Base-by-base conservation (phyloP, 495 filamentous ascomycete genomes). In the Aspergillus ostianus region DNA sequence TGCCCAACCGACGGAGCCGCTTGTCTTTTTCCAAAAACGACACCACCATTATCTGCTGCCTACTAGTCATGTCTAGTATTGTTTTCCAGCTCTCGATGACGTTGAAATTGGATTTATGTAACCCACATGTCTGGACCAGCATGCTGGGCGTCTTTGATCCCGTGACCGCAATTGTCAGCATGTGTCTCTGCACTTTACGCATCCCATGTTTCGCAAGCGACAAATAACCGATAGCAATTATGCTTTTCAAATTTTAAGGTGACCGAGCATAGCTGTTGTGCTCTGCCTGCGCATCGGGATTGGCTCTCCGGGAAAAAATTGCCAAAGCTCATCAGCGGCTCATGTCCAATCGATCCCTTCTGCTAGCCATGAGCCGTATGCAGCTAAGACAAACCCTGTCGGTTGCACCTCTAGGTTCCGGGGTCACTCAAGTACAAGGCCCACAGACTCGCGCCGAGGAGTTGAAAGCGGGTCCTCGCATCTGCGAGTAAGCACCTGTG, bases 41-140 rank as follows among this genome's bases (percentile, higher is more conserved):
- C 36, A 41, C 10, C 36, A 41, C 1, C 36, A 15, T 13, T 41
- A 41, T 15, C 15, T 10, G 13, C 36, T 41, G 36, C 12, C 13
- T 41, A 41, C 13, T 41, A 15, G 15, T 17, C 36, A 41, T 41
- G 36, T 10, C 36, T 41, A 41, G 10, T 41, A 17, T 41, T 15
- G 36, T 58, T 21, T 29, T 15, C 6, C 26, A 13, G 13, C 51
- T 54, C 53, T 53, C 58, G 54, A 59, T 61, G 74, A 80, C 74
- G 76, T 78, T 77, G 67, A 67, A 77, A 70, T 80, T 78, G 73
- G 58, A 76, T 77, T 76, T 50, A 49, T 53, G 32, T 56, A 71
- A 72, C 75, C 75, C 76, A 73, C 73, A 69, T 76, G 66, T 67
- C 70, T 55, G 66, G 66, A 73, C 72, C 77, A 73, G 63, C 56